These are phyloP conservation scores for Colletotrichum eremochloae DNA, from an alignment of 2,329 filamentous ascomycete genomes.

Conservation along the genomic window DNA sequence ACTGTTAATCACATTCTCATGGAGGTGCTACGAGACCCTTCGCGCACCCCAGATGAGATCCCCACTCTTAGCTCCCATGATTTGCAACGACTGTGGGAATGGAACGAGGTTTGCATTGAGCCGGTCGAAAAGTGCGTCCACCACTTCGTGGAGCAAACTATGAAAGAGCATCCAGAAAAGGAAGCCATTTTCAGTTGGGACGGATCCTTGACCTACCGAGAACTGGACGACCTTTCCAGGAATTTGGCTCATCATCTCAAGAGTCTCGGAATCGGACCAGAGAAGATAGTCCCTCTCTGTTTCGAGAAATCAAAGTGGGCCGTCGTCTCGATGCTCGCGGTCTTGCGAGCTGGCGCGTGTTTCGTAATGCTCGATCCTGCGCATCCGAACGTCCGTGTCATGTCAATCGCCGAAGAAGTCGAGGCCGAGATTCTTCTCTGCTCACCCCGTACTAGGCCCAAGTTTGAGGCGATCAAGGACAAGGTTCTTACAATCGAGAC, in stretches of 20 bases:
- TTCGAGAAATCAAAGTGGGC: constrained; percentile 43
- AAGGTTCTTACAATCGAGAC: background rate
- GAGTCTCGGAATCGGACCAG: constrained; percentile 7
- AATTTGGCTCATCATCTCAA: constrained; percentile 35
- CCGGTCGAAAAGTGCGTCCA: constrained; percentile 43
- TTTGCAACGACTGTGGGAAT: constrained; percentile 43
- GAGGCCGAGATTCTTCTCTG: constrained; percentile 31
- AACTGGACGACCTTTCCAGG: constrained; percentile 44
- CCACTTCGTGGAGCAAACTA: constrained; percentile 19
- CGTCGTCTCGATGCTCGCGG: constrained; percentile 42
- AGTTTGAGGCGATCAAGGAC: background rate
- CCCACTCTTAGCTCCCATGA: constrained; percentile 39
- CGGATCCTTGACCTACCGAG: constrained; percentile 48
- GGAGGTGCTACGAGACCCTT: constrained; percentile 16
- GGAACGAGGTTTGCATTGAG: constrained; percentile 39
- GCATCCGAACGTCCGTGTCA: constrained; percentile 12
- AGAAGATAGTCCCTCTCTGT: constrained; percentile 24
- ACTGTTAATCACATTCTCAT: constrained; percentile 48
- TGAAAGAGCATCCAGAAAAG: constrained; percentile 4
- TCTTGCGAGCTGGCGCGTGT: constrained; percentile 43
- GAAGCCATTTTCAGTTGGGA: constrained; percentile 49
- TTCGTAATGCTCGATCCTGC: constrained; percentile 41
- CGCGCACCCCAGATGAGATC: constrained; percentile 30
- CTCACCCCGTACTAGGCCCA: background rate
- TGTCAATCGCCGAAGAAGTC: constrained; percentile 22